Percentiles rank a stretch among this genome's conserved stretches.
Evolutionary conservation across 108 stramenopile species (phyloP).

Genomic region (Pinguiococcus pyrenoidosus): DNA sequence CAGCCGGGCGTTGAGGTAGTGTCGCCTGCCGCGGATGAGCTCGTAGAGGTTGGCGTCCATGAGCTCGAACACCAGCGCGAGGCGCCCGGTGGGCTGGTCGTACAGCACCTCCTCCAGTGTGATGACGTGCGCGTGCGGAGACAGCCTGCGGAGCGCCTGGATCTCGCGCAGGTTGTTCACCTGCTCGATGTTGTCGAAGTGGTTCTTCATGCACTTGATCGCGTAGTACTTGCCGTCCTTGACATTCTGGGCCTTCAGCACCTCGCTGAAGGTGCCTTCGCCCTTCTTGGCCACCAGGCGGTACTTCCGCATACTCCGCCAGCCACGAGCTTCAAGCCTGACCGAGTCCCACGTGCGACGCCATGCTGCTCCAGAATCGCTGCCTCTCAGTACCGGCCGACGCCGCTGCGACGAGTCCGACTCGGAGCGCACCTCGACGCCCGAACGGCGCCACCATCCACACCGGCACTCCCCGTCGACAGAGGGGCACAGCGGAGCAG

Average conservation of each 20-base stretch:
- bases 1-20: slow-evolving; percentile 38
- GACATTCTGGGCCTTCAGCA: slow-evolving; percentile 62
- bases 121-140: slow-evolving; percentile 64
- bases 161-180: slow-evolving; percentile 70
- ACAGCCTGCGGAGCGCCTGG: slow-evolving; percentile 60
- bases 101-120: slow-evolving; percentile 66
- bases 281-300: slow-evolving; percentile 62
- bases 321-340: too few relatives aligned
- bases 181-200: slow-evolving; percentile 60
- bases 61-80: slow-evolving; percentile 71
- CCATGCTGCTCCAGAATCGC: too few relatives aligned
- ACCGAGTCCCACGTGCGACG: too few relatives aligned
- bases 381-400: too few relatives aligned
- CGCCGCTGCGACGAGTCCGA: too few relatives aligned
- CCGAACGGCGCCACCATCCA: too few relatives aligned
- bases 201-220: slow-evolving; percentile 76
- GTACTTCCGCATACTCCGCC: slow-evolving; percentile 75
- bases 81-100: slow-evolving; percentile 64
- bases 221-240: slow-evolving; percentile 61
- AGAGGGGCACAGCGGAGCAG: too few relatives aligned
- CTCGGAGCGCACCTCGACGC: too few relatives aligned
- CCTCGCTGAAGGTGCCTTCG: slow-evolving; percentile 73
- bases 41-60: slow-evolving; percentile 78
- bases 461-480: too few relatives aligned
- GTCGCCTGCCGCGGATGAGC: slow-evolving; percentile 53